A percentile compares a stretch with the other conserved stretches of the same genome.
Evolutionary conservation across 176 grass and related monocot species (phyloP).

Genomic region (Dendrocalamus sinicus): DNA sequence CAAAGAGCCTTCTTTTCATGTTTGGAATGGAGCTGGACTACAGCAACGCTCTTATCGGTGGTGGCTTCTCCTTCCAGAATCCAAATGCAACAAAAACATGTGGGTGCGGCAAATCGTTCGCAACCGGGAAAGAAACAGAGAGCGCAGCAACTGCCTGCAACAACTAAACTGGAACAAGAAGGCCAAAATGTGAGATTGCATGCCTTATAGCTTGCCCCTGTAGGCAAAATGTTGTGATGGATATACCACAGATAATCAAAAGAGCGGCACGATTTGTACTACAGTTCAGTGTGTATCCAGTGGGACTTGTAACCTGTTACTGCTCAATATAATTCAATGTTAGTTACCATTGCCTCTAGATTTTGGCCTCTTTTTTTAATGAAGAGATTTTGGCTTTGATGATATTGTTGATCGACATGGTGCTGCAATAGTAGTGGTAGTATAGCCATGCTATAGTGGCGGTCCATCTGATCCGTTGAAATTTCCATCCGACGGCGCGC

Average conservation of each 20-base stretch:
- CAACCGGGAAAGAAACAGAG: conserved; percentile 58
- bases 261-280: conserved; percentile 17
- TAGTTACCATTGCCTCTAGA: background rate
- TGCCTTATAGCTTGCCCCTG: conserved; percentile 7
- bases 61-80: conserved; percentile 89
- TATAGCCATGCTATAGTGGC: background rate
- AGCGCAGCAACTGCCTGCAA: conserved; percentile 67
- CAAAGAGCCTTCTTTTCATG: conserved; percentile 96
- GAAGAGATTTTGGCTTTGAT: background rate
- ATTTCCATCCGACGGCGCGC: conserved; percentile 17
- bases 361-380: background rate
- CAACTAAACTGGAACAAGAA: conserved; percentile 45
- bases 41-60: conserved; percentile 83
- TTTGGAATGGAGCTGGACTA: conserved; percentile 97
- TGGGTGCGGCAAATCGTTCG: conserved; percentile 93
- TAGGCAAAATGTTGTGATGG: background rate
- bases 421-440: background rate
- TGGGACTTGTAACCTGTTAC: conserved; percentile 16
- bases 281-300: conserved; percentile 23
- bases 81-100: conserved; percentile 95
- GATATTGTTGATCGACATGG: background rate
- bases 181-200: background rate
- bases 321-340: conserved; percentile 39
- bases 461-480: background rate
- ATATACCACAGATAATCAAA: conserved; percentile 19